These are phyloP conservation scores for Collariella sp. DNA, from an alignment of 495 filamentous ascomycete species.

Conservation along the genomic window DNA sequence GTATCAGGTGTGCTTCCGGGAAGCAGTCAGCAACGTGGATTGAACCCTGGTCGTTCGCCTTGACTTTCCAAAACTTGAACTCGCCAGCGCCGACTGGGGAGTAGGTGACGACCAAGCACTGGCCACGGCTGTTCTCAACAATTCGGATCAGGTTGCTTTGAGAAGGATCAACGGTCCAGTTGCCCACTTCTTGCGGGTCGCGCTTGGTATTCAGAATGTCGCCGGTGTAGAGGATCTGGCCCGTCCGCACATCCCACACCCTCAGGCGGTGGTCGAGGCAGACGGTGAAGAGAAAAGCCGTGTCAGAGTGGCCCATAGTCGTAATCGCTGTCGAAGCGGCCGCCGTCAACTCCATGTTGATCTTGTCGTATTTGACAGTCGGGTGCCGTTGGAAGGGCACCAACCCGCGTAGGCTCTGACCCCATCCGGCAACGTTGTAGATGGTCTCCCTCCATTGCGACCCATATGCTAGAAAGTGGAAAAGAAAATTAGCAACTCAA, in stretches of 20 bases:
- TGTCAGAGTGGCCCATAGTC: slow-evolving; percentile 34
- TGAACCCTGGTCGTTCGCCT: slow-evolving; percentile 51
- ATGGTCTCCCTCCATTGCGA: slow-evolving; percentile 65
- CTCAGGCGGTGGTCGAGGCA: slow-evolving; percentile 80
- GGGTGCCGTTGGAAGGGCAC: slow-evolving; percentile 61
- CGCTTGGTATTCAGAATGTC: slow-evolving; percentile 55
- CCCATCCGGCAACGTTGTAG: slow-evolving; percentile 73
- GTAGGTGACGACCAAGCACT: slow-evolving; percentile 71
- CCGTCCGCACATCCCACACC: slow-evolving; percentile 72
- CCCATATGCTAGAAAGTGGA: slow-evolving; percentile 30
- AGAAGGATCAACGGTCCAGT: slow-evolving; percentile 68
- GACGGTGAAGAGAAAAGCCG: slow-evolving; percentile 65
- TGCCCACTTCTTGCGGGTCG: slow-evolving; percentile 48
- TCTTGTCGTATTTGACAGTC: slow-evolving; percentile 55
- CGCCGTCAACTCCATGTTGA: slow-evolving; percentile 55
- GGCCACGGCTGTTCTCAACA: slow-evolving; percentile 54
- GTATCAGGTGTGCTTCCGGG: slow-evolving; percentile 51
- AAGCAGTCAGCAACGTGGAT: slow-evolving; percentile 64
- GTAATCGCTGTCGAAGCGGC: slow-evolving; percentile 52
- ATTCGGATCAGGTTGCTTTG: slow-evolving; percentile 64
- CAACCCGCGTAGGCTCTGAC: slow-evolving; percentile 58
- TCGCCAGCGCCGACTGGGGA: slow-evolving; percentile 77
- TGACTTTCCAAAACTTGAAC: slow-evolving; percentile 91
- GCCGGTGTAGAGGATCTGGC: slow-evolving; percentile 59
- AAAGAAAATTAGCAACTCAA: slow-evolving; percentile 2